A percentile compares a stretch with the other conserved stretches of the same genome.
Evolutionary conservation across 2,329 filamentous ascomycete species (phyloP).

Genomic region (Alternaria tenuissima): DNA sequence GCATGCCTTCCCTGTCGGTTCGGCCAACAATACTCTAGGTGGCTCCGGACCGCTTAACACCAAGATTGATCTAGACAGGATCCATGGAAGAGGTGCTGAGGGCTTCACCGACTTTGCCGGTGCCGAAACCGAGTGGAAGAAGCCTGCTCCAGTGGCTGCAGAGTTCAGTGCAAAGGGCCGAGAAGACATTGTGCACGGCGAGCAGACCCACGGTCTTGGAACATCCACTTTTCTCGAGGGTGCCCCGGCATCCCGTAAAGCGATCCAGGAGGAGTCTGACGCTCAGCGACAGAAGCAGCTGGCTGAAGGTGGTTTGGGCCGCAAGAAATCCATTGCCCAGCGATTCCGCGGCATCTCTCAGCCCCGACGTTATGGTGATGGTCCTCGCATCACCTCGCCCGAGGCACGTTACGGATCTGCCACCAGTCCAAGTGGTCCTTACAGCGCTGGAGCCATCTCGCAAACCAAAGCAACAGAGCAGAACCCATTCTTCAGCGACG

Average conservation of each 20-base stretch:
- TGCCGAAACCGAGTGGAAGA: constrained; percentile 48
- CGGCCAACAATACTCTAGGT: constrained; percentile 89
- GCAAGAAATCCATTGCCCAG: constrained; percentile 95
- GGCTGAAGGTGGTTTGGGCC: constrained; percentile 66
- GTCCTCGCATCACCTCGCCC: constrained; percentile 54
- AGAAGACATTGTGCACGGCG: constrained; percentile 79
- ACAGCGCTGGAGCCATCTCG: constrained; percentile 52
- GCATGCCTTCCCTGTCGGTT: constrained; percentile 94
- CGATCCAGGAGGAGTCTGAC: constrained; percentile 78
- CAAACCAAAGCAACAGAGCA: constrained; percentile 54
- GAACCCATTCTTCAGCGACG: constrained; percentile 81
- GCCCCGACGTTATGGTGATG: constrained; percentile 64
- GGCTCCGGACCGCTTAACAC: constrained; percentile 85
- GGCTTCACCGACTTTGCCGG: constrained; percentile 80
- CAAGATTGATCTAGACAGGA: constrained; percentile 83
- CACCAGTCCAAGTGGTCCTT: constrained; percentile 42
- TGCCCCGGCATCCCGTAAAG: constrained; percentile 82
- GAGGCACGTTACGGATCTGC: constrained; percentile 60
- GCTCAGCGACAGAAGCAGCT: constrained; percentile 53
- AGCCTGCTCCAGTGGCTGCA: constrained; percentile 35
- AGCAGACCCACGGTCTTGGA: constrained; percentile 83
- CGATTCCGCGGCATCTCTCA: constrained; percentile 86
- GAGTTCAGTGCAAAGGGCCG: constrained; percentile 53
- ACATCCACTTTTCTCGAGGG: constrained; percentile 97
- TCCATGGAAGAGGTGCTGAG: constrained; percentile 86